These are phyloP conservation scores for Ascochyta viciae-villosae DNA, from an alignment of 2,329 filamentous ascomycete genomes.

Conservation along the genomic window DNA sequence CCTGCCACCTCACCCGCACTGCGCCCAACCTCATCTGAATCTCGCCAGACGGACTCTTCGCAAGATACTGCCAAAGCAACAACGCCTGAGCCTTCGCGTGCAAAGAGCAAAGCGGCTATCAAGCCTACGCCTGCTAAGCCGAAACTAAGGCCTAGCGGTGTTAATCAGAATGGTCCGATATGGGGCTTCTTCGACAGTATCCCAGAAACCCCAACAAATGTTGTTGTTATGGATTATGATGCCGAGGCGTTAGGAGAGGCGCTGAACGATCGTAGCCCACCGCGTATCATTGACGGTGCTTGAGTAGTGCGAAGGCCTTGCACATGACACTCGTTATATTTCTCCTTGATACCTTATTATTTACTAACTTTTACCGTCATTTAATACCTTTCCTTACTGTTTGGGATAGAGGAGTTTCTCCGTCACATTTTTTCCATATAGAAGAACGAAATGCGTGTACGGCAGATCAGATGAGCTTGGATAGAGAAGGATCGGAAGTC, in stretches of 20 bases:
- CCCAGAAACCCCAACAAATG: conserved; percentile 41
- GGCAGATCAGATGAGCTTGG: neutral
- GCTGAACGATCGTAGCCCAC: conserved; percentile 32
- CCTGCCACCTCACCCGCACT: conserved; percentile 27
- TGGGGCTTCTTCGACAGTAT: conserved; percentile 48
- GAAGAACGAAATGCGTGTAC: conserved; percentile 2
- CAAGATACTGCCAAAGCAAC: conserved; percentile 16
- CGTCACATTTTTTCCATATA: neutral
- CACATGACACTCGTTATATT: conserved; percentile 3
- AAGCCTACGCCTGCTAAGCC: conserved; percentile 14
- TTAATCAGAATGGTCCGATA: conserved; percentile 50
- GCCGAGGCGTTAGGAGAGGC: conserved; percentile 49
- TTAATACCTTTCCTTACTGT: conserved; percentile 11
- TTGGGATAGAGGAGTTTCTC: neutral
- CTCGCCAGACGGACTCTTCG: conserved; percentile 31
- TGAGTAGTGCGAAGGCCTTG: neutral
- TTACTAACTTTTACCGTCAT: conserved; percentile 3
- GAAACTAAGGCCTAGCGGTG: conserved; percentile 42
- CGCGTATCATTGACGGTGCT: neutral
- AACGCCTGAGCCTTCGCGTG: neutral
- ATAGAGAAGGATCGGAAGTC: neutral
- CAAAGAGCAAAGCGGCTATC: conserved; percentile 3
- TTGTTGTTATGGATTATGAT: conserved; percentile 47
- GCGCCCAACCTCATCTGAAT: conserved; percentile 29
- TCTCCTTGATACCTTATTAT: neutral